A percentile compares a stretch with the other conserved stretches of the same genome.
Evolutionary conservation across 306 rosid species (phyloP).

Genomic region (Nissolia schottii): DNA sequence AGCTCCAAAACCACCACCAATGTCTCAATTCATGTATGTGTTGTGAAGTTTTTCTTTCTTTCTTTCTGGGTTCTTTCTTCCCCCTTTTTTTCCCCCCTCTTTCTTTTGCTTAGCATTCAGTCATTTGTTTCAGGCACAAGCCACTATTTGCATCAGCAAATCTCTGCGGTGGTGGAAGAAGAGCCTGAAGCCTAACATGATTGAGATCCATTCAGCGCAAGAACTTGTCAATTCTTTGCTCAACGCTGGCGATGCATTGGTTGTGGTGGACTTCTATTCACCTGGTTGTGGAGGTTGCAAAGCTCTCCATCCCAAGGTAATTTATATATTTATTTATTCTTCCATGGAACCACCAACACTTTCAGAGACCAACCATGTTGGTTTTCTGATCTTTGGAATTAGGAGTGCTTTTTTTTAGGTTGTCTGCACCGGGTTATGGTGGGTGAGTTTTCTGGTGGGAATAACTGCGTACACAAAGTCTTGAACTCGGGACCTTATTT

Average conservation of each 20-base stretch:
- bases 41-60: not conserved
- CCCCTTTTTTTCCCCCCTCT: not conserved
- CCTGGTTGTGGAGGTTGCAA: conserved; percentile 96
- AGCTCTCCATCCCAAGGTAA: conserved; percentile 84
- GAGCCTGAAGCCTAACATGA: conserved; percentile 58
- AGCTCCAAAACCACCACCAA: conserved; percentile 25
- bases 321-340: too few species aligned
- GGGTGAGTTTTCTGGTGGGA: too few species aligned
- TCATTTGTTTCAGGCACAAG: conserved; percentile 46
- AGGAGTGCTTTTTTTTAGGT: too few species aligned
- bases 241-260: conserved; percentile 75
- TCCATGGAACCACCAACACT: too few species aligned
- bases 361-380: too few species aligned
- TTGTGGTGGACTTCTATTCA: conserved; percentile 70
- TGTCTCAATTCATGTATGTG: conserved; percentile 46
- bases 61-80: not conserved
- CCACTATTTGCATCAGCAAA: conserved; percentile 52
- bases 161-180: conserved; percentile 80
- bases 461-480: too few species aligned
- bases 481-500: too few species aligned
- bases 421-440: too few species aligned
- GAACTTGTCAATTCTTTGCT: conserved; percentile 55
- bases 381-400: too few species aligned
- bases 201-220: conserved; percentile 68
- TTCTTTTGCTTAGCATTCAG: not conserved